Conservation (phyloP, 371 early-diverging fungal species). For the Mortierella sp. region DNA sequence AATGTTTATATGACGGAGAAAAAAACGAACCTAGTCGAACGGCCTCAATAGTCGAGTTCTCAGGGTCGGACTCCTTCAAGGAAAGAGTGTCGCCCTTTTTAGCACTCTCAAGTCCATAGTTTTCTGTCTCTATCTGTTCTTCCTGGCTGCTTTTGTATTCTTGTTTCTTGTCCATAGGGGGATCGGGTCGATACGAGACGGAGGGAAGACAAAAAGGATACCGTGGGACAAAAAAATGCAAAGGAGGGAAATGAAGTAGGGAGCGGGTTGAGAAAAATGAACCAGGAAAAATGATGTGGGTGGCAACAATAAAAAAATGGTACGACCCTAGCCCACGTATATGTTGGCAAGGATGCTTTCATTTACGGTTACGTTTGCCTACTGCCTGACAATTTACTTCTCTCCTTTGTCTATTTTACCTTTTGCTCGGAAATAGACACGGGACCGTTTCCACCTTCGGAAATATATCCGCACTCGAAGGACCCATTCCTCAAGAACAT, state of each 20-base stretch:
- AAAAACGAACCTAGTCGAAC: slow-evolving; percentile 30
- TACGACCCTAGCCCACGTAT: not conserved
- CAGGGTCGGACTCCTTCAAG: slow-evolving; percentile 2
- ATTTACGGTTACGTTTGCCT: no score
- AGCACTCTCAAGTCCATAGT: not conserved
- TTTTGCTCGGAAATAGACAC: not conserved
- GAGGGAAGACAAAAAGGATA: not conserved
- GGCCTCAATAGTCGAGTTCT: slow-evolving; percentile 32
- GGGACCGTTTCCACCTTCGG: not conserved
- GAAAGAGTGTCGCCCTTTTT: not conserved
- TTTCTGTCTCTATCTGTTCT: not conserved
- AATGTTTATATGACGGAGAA: not conserved
- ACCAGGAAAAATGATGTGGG: no score
- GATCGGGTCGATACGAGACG: not conserved
- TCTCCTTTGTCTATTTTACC: not conserved
- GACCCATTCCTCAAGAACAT: not conserved
- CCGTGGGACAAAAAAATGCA: not conserved
- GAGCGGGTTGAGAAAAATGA: no score
- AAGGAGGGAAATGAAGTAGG: not conserved
- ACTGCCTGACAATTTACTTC: not conserved
- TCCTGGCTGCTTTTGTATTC: not conserved
- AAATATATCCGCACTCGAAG: not conserved
- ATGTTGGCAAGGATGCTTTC: not conserved
- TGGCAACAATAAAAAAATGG: not conserved
- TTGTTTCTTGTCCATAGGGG: not conserved